Conservation (phyloP, 306 rosid species). For the Arachis hypogaea region DNA sequence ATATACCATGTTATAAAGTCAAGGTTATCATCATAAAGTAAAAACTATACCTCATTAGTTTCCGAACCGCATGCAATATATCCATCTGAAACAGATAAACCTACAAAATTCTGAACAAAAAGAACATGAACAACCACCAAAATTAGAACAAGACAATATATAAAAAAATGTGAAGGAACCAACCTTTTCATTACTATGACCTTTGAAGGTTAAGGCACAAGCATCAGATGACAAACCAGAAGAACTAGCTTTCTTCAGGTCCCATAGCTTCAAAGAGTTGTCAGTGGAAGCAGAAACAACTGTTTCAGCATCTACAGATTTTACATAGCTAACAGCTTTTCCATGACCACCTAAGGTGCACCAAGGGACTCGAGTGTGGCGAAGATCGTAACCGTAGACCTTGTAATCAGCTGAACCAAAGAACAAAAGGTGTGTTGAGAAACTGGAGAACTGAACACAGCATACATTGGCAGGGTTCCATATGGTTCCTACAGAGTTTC, state of each 20-base stretch:
- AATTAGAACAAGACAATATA: slow-evolving; percentile 37
- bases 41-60: slow-evolving; percentile 67
- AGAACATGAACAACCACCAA: slow-evolving; percentile 24
- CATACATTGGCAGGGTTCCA: slow-evolving; percentile 78
- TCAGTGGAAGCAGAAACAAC: slow-evolving; percentile 79
- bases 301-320: slow-evolving; percentile 75
- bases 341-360: slow-evolving; percentile 84
- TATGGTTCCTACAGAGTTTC: slow-evolving; percentile 70
- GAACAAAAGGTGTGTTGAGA: slow-evolving; percentile 69
- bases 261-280: slow-evolving; percentile 79
- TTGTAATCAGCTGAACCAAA: slow-evolving; percentile 87
- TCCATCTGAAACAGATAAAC: slow-evolving; percentile 69
- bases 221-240: slow-evolving; percentile 50
- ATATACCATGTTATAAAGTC: slow-evolving; percentile 12
- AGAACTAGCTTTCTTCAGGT: slow-evolving; percentile 61
- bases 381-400: slow-evolving; percentile 90
- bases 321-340: slow-evolving; percentile 86
- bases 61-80: slow-evolving; percentile 79
- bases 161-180: slow-evolving; percentile 7
- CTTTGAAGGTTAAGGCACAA: slow-evolving; percentile 60
- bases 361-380: slow-evolving; percentile 78
- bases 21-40: not conserved
- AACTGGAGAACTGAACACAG: slow-evolving; percentile 89
- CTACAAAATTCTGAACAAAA: slow-evolving; percentile 68
- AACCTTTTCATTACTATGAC: slow-evolving; percentile 77